Evolutionary conservation across 1,284 basidiomycete species (phyloP), one percentile per base, ranked within the genome.

Genomic region (Ceratobasidium sp.): DNA sequence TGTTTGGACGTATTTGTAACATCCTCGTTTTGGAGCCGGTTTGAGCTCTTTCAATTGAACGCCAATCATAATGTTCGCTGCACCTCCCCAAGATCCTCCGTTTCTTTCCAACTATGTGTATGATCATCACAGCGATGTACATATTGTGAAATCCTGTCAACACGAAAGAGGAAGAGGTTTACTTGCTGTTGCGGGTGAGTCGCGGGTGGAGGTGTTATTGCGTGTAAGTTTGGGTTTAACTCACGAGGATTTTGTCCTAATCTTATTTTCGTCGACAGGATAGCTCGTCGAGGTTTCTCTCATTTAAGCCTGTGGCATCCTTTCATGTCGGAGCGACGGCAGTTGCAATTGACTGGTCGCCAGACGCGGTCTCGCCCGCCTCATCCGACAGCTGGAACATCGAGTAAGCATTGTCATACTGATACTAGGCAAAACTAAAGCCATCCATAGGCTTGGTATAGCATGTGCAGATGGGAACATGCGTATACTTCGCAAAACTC

Each of bases 301-400:
- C 79, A 15, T 83, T 78, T 73, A 79, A 79, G 68, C 78, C 79
- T 35, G 74, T 93, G 73, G 90, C 90, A 49, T 86, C 85, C 29
- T 92, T 92, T 74, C 84, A 89, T 76, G 78, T 92, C 38, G 91
- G 91, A n/a, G 80, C 83, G 4, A 83, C 85, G 57, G 82, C 89
- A 49, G 90, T 89, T 5, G 85, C 91, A 3, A 76, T 93, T n/a
- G 88, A 90, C 4, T 93, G 90, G 87, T 92, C 91, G 2, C 81
- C 89, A 43, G 80, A 81, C 32, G 81, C 88, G 13, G 79, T 86
- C 10, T 91, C 91, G 2, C 88, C 91, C 1, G 83, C 85, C 4
- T 78, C 79, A 17, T 83, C 82, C 56, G 80, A 55, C 25, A 64
- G 83, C 47, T 92, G 91, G 90, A 76, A 82, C 57, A 80, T 92